These are phyloP conservation scores for Fusarium continuum DNA, from an alignment of 2,329 filamentous ascomycete species.

Conservation along the genomic window DNA sequence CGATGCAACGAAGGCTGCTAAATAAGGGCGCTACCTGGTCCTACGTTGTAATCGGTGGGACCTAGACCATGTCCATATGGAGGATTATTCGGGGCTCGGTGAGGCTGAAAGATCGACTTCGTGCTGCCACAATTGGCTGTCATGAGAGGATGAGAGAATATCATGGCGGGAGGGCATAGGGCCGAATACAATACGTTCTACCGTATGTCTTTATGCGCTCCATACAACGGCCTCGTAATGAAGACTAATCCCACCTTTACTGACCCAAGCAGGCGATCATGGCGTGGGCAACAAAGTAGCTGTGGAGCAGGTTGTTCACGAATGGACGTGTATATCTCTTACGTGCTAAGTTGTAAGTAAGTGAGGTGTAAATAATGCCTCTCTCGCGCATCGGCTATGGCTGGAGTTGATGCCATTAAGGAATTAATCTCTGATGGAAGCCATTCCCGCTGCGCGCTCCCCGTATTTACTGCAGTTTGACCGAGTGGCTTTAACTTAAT, in stretches of 20 bases:
- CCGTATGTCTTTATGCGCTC: constrained; percentile 9
- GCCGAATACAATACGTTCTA: background rate
- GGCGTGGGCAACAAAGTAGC: background rate
- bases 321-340: background rate
- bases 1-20: constrained; percentile 14
- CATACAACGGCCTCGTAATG: constrained; percentile 6
- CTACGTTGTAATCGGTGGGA: background rate
- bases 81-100: constrained; percentile 8
- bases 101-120: constrained; percentile 1
- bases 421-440: background rate
- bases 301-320: constrained; percentile 4
- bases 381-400: background rate
- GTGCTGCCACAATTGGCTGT: background rate
- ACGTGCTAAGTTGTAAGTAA: background rate
- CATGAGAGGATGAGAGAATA: background rate
- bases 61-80: constrained; percentile 3
- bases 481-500: background rate
- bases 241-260: background rate
- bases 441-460: background rate
- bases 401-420: no score
- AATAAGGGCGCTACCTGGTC: constrained; percentile 5
- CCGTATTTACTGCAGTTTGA: no score
- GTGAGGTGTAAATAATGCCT: background rate
- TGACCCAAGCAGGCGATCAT: constrained; percentile 7
- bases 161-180: background rate